Evolutionary conservation across 2,329 filamentous ascomycete species (phyloP), one percentile per base, ranked within the genome.

Genomic region (Alternaria hordeiaustralica): DNA sequence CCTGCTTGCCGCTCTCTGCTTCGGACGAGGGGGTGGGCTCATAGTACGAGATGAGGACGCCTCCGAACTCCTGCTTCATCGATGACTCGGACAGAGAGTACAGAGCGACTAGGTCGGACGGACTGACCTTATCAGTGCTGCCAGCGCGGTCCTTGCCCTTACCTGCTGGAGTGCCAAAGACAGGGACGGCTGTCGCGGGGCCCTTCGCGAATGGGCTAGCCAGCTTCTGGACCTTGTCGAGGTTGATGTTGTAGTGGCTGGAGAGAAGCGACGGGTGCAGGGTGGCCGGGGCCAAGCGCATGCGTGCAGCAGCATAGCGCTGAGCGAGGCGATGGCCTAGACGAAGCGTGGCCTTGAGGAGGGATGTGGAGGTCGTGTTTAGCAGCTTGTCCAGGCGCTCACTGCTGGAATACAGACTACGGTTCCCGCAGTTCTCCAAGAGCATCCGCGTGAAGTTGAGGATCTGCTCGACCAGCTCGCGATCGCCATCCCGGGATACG

Each of bases 381-480:
- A 99, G 87, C 44, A 99, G 86, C 76, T 94, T 90, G 77, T 95
- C 96, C 65, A 99, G 84, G 73, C 96, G 92, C 69, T 90, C 87
- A 78, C 95, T 98, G 84, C 96, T 99, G 64, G 91, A 93, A 79
- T 98, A 99, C 73, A 99, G 90, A 82, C 94, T 97, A 71, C 96
- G 87, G 77, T 99, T 99, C 63, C 95, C 96, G 80, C 96, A 99
- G 78, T 97, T 96, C 78, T 98, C 93, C 55, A 98, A 83, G 28
- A 99, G 85, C 79, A 97, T 87, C 65, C 91, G 89, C 21, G 94
- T 97, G 80, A 99, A 99, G 71, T 88, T 86, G 64, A 99, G 84
- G 58, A 98, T 87, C 28, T 88, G 86, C 78, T 97, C 90, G 60
- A 98, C 83, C 65, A 99, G 85, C 75, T 92, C 84, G 71, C 89